Evolutionary conservation across 2,329 filamentous ascomycete species (phyloP).

Genomic region (Microthyrium microscopicum): DNA sequence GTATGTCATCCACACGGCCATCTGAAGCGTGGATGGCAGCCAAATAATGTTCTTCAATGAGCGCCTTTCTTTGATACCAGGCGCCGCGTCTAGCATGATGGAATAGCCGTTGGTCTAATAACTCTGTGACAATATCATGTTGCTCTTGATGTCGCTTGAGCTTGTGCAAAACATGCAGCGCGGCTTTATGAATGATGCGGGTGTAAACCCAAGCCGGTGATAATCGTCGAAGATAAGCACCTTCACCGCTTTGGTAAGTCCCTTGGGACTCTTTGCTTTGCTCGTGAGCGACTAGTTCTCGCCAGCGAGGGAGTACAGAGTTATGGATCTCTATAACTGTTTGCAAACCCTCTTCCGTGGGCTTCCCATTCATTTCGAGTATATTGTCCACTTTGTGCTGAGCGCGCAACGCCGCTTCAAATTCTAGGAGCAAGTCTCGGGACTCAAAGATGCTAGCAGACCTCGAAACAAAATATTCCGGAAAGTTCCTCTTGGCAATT

Average conservation of each 20-base stretch:
- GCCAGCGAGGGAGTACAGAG: constrained; percentile 68
- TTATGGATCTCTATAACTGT: constrained; percentile 58
- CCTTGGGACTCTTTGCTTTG: constrained; percentile 53
- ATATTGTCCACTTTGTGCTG: constrained; percentile 70
- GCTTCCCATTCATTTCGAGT: constrained; percentile 61
- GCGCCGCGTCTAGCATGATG: constrained; percentile 69
- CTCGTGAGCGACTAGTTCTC: constrained; percentile 53
- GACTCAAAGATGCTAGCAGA: constrained; percentile 66
- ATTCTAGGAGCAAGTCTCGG: constrained; percentile 62
- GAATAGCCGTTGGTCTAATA: constrained; percentile 69
- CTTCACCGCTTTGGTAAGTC: constrained; percentile 68
- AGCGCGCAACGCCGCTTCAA: constrained; percentile 68
- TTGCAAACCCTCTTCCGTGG: constrained; percentile 47
- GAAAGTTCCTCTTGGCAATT: constrained; percentile 75
- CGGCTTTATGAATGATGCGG: constrained; percentile 76
- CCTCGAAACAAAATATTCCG: constrained; percentile 75
- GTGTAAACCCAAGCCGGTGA: constrained; percentile 90
- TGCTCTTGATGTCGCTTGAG: constrained; percentile 69
- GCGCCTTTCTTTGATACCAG: constrained; percentile 91
- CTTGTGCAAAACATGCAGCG: constrained; percentile 59
- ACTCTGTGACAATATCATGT: constrained; percentile 53
- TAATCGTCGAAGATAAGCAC: constrained; percentile 75
- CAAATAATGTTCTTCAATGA: constrained; percentile 95
- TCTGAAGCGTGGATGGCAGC: constrained; percentile 35
- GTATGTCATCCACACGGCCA: constrained; percentile 36